phyloP scores from a whole-genome alignment of 73 alveolate genomes.

The Stentor coeruleus region DNA sequence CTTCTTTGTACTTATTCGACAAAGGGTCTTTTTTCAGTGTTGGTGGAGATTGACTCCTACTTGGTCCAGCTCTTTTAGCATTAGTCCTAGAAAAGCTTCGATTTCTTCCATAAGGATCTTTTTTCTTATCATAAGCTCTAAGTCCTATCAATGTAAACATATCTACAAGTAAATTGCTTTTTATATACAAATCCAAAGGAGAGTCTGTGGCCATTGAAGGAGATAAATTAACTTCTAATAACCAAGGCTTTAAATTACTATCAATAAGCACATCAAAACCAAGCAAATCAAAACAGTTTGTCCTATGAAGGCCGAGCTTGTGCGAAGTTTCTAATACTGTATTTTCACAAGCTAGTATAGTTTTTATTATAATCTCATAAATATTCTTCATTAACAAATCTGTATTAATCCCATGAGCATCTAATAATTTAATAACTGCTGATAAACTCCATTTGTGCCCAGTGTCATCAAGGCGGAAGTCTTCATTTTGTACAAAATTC shows the following conservation, averaged over 20 bases:
- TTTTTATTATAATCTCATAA: slow-evolving; percentile 65
- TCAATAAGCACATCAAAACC: slow-evolving; percentile 78
- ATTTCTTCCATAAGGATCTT: slow-evolving; percentile 44
- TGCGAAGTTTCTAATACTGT: slow-evolving; percentile 58
- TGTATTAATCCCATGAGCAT: slow-evolving; percentile 63
- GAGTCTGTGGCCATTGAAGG: slow-evolving; percentile 74
- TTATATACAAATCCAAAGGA: slow-evolving; percentile 81
- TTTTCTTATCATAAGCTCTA: slow-evolving; percentile 42
- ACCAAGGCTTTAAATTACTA: slow-evolving; percentile 78
- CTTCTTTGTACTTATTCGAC: background rate
- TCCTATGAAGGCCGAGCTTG: slow-evolving; percentile 59
- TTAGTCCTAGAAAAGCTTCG: slow-evolving; percentile 40
- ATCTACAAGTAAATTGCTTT: slow-evolving; percentile 75
- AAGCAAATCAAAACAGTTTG: slow-evolving; percentile 70
- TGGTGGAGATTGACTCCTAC: background rate
- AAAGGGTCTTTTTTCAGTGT: background rate
- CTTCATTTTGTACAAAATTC: slow-evolving; percentile 60
- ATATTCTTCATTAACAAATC: slow-evolving; percentile 69
- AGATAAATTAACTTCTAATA: slow-evolving; percentile 72
- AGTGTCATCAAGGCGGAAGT: slow-evolving; percentile 60
- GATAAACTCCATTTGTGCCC: slow-evolving; percentile 76
- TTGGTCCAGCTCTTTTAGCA: no score
- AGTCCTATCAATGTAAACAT: slow-evolving; percentile 73
- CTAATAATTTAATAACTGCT: slow-evolving; percentile 70
- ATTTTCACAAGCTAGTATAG: slow-evolving; percentile 60